A percentile compares a stretch with the other conserved stretches of the same genome.
These are phyloP conservation scores for Aphanomyces invadans DNA, from an alignment of 352 stramenopile species.

Conservation along the genomic window DNA sequence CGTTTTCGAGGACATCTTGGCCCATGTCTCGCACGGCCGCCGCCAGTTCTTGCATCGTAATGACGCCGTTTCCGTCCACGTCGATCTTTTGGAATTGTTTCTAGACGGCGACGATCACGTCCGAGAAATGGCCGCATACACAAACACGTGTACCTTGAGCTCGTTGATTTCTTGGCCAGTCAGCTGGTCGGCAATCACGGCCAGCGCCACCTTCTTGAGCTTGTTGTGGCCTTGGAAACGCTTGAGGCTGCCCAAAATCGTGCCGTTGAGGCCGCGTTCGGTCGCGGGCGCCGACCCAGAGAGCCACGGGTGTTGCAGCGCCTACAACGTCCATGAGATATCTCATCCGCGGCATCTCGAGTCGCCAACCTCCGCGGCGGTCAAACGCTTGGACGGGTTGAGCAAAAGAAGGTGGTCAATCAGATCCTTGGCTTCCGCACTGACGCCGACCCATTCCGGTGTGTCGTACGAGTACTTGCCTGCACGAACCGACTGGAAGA, in stretches of 20 bases:
- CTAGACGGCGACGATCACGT: background rate
- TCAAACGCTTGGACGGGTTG: conserved; percentile 87
- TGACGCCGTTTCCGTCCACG: conserved; percentile 79
- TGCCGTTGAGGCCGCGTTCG: conserved; percentile 69
- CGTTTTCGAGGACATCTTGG: conserved; percentile 83
- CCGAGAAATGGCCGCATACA: too few species aligned
- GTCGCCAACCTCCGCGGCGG: conserved; percentile 62
- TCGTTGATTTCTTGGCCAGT: conserved; percentile 77
- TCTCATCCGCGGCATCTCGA: too few species aligned
- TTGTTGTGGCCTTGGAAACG: conserved; percentile 86
- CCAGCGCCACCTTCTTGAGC: conserved; percentile 81
- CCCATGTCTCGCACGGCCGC: conserved; percentile 70
- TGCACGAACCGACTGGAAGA: conserved; percentile 75
- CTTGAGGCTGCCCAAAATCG: conserved; percentile 81
- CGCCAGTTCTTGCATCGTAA: conserved; percentile 83
- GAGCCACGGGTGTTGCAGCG: conserved; percentile 75
- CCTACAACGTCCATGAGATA: conserved; percentile 17
- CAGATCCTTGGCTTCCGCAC: conserved; percentile 89
- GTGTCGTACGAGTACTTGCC: conserved; percentile 82
- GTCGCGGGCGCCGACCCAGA: conserved; percentile 67
- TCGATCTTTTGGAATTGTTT: conserved; percentile 81
- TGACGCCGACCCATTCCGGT: conserved; percentile 76
- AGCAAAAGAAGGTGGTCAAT: conserved; percentile 91
- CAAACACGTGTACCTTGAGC: conserved; percentile 42
- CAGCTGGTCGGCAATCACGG: conserved; percentile 80